These are phyloP conservation scores for Cyclotella sp. DNA, from an alignment of 108 stramenopile genomes.

Conservation along the genomic window DNA sequence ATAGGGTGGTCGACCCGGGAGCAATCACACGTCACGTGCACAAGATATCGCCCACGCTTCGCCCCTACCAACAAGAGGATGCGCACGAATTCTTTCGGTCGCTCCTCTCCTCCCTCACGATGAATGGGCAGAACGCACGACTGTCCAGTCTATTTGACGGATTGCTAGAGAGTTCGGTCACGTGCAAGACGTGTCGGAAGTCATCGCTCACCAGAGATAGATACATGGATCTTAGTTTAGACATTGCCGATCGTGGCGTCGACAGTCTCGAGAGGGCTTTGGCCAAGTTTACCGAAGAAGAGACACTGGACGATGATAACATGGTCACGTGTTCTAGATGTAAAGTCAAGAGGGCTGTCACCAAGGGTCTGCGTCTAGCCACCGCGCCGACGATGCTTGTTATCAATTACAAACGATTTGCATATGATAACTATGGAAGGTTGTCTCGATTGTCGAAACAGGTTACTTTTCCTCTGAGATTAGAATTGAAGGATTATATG, in stretches of 20 bases:
- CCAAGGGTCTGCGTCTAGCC: slow-evolving; percentile 81
- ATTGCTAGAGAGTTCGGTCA: slow-evolving; percentile 83
- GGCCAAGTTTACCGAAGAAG: slow-evolving; percentile 76
- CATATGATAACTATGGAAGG: slow-evolving; percentile 76
- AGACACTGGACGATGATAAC: slow-evolving; percentile 76
- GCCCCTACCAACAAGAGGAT: slow-evolving; percentile 89
- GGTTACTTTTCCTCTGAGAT: slow-evolving; percentile 65
- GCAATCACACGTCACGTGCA: slow-evolving; percentile 82
- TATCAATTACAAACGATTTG: slow-evolving; percentile 86
- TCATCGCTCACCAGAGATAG: slow-evolving; percentile 80
- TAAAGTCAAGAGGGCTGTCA: slow-evolving; percentile 66
- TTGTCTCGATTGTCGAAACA: slow-evolving; percentile 68
- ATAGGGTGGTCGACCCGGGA: slow-evolving; percentile 76
- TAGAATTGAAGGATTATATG: slow-evolving; percentile 85
- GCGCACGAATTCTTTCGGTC: slow-evolving; percentile 88
- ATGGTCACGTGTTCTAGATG: slow-evolving; percentile 77
- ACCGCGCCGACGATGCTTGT: slow-evolving; percentile 88
- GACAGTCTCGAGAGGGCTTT: slow-evolving; percentile 69
- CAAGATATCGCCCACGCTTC: slow-evolving; percentile 74
- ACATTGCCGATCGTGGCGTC: slow-evolving; percentile 69
- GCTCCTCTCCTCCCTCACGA: slow-evolving; percentile 79
- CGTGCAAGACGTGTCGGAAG: slow-evolving; percentile 77
- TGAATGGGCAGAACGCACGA: slow-evolving; percentile 83
- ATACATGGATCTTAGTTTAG: slow-evolving; percentile 89
- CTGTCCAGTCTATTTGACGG: slow-evolving; percentile 89